These are phyloP conservation scores for Colletotrichum orchidophilum DNA, from an alignment of 2,329 filamentous ascomycete species.

Conservation along the genomic window DNA sequence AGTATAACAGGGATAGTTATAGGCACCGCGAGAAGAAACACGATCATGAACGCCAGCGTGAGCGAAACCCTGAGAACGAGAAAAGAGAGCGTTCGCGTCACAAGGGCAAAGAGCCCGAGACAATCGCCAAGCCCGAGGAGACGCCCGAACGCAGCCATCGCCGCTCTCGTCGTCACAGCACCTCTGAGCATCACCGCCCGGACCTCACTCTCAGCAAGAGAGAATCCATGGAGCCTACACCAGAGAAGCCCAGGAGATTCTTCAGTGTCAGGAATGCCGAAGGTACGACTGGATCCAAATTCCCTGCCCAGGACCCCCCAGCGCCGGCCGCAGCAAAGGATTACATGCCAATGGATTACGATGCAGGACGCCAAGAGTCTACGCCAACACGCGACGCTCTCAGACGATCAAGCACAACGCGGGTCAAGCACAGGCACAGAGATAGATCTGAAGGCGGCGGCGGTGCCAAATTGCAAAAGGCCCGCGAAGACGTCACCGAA, in stretches of 20 bases:
- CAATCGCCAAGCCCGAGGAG: slow-evolving; percentile 24
- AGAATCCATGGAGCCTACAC: slow-evolving; percentile 38
- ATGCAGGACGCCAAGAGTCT: slow-evolving; percentile 37
- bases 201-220: slow-evolving; percentile 38
- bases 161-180: slow-evolving; percentile 53
- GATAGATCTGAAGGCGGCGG: slow-evolving; percentile 42
- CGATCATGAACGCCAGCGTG: slow-evolving; percentile 37
- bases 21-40: slow-evolving; percentile 35
- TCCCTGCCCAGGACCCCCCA: slow-evolving; percentile 33
- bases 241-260: slow-evolving; percentile 47
- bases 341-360: slow-evolving; percentile 26
- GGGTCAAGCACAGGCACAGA: slow-evolving; percentile 40
- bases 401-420: slow-evolving; percentile 45
- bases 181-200: slow-evolving; percentile 45
- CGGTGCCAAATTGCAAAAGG: slow-evolving; percentile 38
- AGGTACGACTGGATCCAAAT: slow-evolving; percentile 41
- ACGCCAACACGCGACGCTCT: slow-evolving; percentile 40
- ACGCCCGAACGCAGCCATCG: slow-evolving; percentile 43
- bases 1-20: slow-evolving; percentile 16
- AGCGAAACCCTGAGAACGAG: slow-evolving; percentile 5
- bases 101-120: slow-evolving; percentile 47
- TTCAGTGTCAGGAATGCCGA: slow-evolving; percentile 52
- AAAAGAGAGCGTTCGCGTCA: slow-evolving; percentile 32
- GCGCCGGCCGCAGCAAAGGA: slow-evolving; percentile 35
- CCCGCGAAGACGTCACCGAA: slow-evolving; percentile 37